Conservation (phyloP, 805 yeast species). For the Wickerhamiella slavikovae region DNA sequence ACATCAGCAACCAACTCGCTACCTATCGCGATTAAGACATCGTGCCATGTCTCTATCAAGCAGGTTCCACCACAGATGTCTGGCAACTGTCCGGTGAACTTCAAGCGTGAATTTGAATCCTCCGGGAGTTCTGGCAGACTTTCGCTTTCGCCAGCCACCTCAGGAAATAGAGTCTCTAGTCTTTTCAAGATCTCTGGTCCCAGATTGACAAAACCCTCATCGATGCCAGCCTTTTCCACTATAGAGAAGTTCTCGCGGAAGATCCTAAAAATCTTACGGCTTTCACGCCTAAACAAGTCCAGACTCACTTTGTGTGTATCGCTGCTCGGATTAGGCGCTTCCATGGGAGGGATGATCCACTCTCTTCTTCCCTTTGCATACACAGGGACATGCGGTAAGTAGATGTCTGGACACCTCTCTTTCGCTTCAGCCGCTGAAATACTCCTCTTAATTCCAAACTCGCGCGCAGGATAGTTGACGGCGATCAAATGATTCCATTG, state of each 20-base stretch:
- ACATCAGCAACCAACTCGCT: slow-evolving; percentile 35
- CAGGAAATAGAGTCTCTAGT: slow-evolving; percentile 28
- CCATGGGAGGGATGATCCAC: slow-evolving; percentile 55
- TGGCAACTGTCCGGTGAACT: slow-evolving; percentile 4
- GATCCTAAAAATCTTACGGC: slow-evolving; percentile 53
- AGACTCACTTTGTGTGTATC: slow-evolving; percentile 61
- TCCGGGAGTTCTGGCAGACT: slow-evolving; percentile 6
- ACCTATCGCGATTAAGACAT: slow-evolving; percentile 45
- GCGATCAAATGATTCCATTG: slow-evolving; percentile 89
- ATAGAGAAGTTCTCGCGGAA: slow-evolving; percentile 39
- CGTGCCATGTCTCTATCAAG: slow-evolving; percentile 82
- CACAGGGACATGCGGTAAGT: slow-evolving; percentile 83
- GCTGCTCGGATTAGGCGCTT: slow-evolving; percentile 33
- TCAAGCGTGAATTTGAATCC: slow-evolving; percentile 12
- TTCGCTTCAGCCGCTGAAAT: slow-evolving; percentile 48
- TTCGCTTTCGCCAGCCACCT: slow-evolving; percentile 19
- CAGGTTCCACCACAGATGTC: no score
- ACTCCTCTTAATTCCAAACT: slow-evolving; percentile 63
- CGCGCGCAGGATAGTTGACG: slow-evolving; percentile 61
- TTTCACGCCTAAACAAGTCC: slow-evolving; percentile 80
- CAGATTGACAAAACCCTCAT: slow-evolving; percentile 75
- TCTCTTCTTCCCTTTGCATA: slow-evolving; percentile 67
- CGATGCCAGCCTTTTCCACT: slow-evolving; percentile 89
- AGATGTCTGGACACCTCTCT: slow-evolving; percentile 52
- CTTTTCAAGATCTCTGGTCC: slow-evolving; percentile 38